Evolutionary conservation across 345 rosid species (phyloP).

Genomic region (Gynandropsis gynandra): DNA sequence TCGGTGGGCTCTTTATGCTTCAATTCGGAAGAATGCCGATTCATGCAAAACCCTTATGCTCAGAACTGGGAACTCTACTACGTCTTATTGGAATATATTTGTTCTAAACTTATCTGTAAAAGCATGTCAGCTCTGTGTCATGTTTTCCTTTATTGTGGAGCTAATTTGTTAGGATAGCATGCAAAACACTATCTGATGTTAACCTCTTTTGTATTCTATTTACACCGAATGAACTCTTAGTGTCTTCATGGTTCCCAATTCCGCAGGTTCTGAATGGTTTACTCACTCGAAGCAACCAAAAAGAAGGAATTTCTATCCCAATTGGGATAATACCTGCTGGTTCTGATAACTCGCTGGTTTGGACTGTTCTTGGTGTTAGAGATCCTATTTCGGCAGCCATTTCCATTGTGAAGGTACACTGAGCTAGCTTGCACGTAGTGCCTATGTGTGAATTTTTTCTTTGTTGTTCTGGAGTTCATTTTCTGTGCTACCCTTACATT

Average conservation of each 20-base stretch:
- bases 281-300: constrained; percentile 77
- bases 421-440: neutral
- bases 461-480: neutral
- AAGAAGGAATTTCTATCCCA: constrained; percentile 98
- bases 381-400: constrained; percentile 97
- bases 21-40: constrained; percentile 24
- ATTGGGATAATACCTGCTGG: constrained; percentile 99
- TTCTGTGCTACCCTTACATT: neutral
- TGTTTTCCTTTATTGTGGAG: constrained; percentile 15
- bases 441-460: neutral
- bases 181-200: constrained; percentile 9
- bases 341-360: constrained; percentile 93
- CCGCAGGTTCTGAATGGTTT: constrained; percentile 89
- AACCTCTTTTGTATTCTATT: constrained; percentile 9
- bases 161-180: constrained; percentile 17
- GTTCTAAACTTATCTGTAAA: constrained; percentile 1
- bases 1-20: constrained; percentile 20
- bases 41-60: constrained; percentile 16
- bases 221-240: constrained; percentile 17
- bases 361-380: constrained; percentile 96
- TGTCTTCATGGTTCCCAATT: constrained; percentile 16
- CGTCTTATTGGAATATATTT: constrained; percentile 19
- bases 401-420: constrained; percentile 79
- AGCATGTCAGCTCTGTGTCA: constrained; percentile 9
- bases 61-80: constrained; percentile 18